phyloP scores from a whole-genome alignment of 345 rosid genomes.

The Brassica rapa region DNA sequence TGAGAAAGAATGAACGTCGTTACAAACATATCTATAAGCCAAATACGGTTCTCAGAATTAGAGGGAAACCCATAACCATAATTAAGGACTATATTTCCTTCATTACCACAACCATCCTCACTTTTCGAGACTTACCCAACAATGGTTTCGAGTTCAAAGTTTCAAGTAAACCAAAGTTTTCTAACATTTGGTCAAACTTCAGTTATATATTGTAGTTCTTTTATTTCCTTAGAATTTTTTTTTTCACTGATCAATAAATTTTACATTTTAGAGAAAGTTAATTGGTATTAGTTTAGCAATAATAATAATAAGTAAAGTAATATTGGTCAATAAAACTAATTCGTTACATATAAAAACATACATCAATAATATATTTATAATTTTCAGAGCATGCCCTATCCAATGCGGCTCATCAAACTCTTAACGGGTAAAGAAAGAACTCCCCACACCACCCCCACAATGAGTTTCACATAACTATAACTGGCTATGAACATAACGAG shows the following conservation, averaged over 20 bases:
- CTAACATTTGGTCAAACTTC: background rate
- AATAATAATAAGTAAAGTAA: background rate
- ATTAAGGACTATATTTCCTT: too few relatives aligned
- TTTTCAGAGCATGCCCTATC: background rate
- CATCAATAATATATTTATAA: background rate
- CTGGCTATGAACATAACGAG: constrained; percentile 23
- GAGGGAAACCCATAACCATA: too few relatives aligned
- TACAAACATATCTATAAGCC: background rate
- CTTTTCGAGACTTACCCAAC: background rate
- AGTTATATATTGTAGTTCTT: background rate
- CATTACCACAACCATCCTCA: background rate
- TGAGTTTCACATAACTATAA: constrained; percentile 2
- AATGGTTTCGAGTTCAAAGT: background rate
- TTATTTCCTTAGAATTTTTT: background rate
- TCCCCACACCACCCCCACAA: constrained; percentile 1
- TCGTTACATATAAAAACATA: background rate
- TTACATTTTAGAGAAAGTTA: too few relatives aligned
- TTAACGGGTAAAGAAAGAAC: background rate
- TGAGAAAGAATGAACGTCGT: background rate
- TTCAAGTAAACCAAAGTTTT: background rate
- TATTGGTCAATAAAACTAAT: background rate
- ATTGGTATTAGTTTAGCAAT: too few relatives aligned
- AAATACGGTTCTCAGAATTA: too few relatives aligned
- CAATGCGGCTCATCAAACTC: constrained; percentile 5
- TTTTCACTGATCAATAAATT: too few relatives aligned